Evolutionary conservation across 2,329 filamentous ascomycete species (phyloP).

Genomic region (Endothia cerciana): DNA sequence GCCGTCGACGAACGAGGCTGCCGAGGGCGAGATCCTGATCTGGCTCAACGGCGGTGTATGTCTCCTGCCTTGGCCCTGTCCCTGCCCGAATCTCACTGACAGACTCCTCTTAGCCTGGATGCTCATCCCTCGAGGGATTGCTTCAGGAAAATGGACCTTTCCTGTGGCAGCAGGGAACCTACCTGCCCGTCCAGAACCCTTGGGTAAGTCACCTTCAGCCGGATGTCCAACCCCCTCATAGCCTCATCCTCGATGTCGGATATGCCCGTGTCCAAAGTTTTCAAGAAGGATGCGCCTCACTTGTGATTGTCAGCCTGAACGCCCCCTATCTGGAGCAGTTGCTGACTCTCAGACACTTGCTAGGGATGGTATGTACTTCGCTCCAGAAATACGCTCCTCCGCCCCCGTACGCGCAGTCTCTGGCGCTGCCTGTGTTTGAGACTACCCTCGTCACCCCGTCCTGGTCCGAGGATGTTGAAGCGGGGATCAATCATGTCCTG

Average conservation of each 20-base stretch:
- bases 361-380: slow-evolving; percentile 13
- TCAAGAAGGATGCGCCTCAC: too few species aligned
- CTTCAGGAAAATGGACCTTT: slow-evolving; percentile 77
- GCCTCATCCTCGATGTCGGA: neutral
- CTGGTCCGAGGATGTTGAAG: neutral
- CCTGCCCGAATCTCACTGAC: slow-evolving; percentile 53
- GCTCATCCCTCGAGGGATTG: slow-evolving; percentile 65
- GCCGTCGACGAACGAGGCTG: slow-evolving; percentile 52
- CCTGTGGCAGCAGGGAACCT: slow-evolving; percentile 68
- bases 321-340: neutral
- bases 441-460: neutral
- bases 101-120: slow-evolving; percentile 59
- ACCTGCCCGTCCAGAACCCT: slow-evolving; percentile 62
- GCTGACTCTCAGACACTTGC: neutral
- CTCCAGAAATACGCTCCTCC: neutral
- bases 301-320: neutral
- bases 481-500: neutral
- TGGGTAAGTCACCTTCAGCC: slow-evolving; percentile 49
- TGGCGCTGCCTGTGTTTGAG: too few species aligned
- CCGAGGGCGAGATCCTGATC: slow-evolving; percentile 60
- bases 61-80: slow-evolving; percentile 41
- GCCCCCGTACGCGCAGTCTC: neutral
- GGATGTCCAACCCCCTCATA: neutral
- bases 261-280: too few species aligned
- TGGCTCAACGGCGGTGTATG: slow-evolving; percentile 57